Evolutionary conservation across 176 grass and related monocot genomes (phyloP).

Genomic region (Oryza officinalis): DNA sequence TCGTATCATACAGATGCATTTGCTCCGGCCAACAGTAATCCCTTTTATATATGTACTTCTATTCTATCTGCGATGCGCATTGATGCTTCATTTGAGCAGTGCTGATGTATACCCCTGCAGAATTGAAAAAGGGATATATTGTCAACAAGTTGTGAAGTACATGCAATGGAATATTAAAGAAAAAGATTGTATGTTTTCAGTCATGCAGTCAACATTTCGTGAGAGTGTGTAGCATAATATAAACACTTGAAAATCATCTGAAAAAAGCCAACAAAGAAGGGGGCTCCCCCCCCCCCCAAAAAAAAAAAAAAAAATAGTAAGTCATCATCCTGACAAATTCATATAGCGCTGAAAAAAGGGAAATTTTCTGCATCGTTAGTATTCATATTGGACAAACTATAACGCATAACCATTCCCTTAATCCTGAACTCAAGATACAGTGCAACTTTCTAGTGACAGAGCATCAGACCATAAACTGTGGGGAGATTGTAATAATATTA

Average conservation of each 20-base stretch:
- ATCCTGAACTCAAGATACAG: background rate
- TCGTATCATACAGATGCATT: slow-evolving; percentile 12
- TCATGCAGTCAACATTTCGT: background rate
- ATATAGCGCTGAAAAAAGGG: background rate
- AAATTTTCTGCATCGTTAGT: background rate
- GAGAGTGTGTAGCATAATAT: background rate
- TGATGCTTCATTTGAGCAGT: background rate
- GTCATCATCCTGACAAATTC: background rate
- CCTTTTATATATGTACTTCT: background rate
- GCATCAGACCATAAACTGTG: no score
- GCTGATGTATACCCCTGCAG: background rate
- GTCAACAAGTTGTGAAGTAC: slow-evolving; percentile 10
- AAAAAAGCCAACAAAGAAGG: background rate
- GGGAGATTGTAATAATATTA: background rate
- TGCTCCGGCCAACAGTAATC: background rate
- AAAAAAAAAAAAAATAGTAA: no score
- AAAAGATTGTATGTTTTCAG: background rate
- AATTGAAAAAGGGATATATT: background rate
- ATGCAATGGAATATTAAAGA: background rate
- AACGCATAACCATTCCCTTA: background rate
- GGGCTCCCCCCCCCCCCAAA: no score
- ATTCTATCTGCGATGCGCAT: background rate
- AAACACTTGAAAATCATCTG: background rate
- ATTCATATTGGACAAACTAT: background rate
- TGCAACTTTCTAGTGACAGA: no score